Conservation (phyloP, 2,329 filamentous ascomycete species). For the Colletotrichum salicis region DNA sequence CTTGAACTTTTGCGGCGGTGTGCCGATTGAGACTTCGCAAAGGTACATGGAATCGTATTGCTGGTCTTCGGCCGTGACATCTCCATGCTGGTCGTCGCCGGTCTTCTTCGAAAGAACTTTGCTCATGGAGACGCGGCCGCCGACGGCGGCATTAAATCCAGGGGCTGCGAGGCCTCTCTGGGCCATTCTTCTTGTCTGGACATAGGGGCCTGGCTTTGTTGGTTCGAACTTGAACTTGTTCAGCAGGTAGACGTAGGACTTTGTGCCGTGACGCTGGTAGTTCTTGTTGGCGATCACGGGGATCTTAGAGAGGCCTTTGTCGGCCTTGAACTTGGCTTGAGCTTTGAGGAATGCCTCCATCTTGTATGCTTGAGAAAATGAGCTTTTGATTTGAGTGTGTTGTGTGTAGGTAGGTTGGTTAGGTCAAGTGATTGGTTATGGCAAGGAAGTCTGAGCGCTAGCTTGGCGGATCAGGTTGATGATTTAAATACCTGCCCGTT, state of each 20-base stretch:
- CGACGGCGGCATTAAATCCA: conserved; percentile 22
- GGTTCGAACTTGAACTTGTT: conserved; percentile 34
- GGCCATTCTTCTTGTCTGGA: conserved; percentile 28
- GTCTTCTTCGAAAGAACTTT: conserved; percentile 26
- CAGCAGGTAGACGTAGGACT: conserved; percentile 30
- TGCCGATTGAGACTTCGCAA: conserved; percentile 53
- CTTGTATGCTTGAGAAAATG: not conserved
- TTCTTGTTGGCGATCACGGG: conserved; percentile 16
- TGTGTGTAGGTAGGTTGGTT: not conserved
- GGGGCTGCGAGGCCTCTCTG: conserved; percentile 33
- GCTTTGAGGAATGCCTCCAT: conserved; percentile 25
- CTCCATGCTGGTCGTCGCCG: conserved; percentile 17
- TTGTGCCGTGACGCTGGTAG: conserved; percentile 29
- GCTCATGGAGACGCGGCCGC: conserved; percentile 29
- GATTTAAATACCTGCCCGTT: conserved; percentile 6
- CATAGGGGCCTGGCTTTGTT: conserved; percentile 29
- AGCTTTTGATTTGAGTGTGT: not conserved
- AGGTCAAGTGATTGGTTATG: not conserved
- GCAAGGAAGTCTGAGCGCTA: not conserved
- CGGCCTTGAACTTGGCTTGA: conserved; percentile 31
- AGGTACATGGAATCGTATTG: conserved; percentile 65
- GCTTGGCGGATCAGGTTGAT: not conserved
- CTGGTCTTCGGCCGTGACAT: conserved; percentile 44
- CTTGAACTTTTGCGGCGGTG: conserved; percentile 67
- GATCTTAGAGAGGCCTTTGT: conserved; percentile 24